Percentiles rank a stretch among this genome's conserved stretches.
phyloP scores from a whole-genome alignment of 2,329 filamentous ascomycete genomes.

The Chaetomium strumarium region DNA sequence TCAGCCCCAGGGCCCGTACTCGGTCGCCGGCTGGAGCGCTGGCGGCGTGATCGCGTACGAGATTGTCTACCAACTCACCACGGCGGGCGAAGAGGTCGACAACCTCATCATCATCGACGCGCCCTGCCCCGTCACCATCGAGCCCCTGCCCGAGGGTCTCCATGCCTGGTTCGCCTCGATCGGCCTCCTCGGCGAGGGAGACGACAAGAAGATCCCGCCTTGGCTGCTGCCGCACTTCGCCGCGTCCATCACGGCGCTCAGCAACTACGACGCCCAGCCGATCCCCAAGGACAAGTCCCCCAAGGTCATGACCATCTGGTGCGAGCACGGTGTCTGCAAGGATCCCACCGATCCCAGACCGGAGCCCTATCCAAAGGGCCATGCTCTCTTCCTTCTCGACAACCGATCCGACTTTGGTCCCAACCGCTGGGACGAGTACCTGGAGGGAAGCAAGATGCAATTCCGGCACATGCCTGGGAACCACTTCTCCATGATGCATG shows the following conservation, averaged over 20 bases:
- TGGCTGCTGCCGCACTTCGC: constrained; percentile 72
- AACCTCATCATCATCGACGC: constrained; percentile 61
- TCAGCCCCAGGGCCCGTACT: constrained; percentile 63
- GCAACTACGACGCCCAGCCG: constrained; percentile 61
- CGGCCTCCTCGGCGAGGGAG: constrained; percentile 60
- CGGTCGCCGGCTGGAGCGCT: constrained; percentile 68
- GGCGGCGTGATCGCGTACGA: constrained; percentile 69
- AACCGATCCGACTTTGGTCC: constrained; percentile 66
- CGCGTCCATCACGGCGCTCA: constrained; percentile 60
- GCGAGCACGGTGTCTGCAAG: constrained; percentile 66
- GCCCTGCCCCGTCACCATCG: constrained; percentile 60
- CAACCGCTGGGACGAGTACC: constrained; percentile 63
- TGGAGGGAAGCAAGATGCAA: constrained; percentile 55
- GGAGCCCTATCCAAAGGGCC: constrained; percentile 52
- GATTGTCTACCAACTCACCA: constrained; percentile 54
- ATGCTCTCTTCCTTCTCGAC: constrained; percentile 64
- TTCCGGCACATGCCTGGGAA: constrained; percentile 65
- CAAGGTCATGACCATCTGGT: constrained; percentile 62
- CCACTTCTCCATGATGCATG: constrained; percentile 74
- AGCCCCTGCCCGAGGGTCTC: constrained; percentile 57
- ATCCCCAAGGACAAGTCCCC: constrained; percentile 55
- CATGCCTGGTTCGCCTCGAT: constrained; percentile 69
- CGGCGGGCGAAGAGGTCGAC: constrained; percentile 51
- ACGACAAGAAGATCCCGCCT: constrained; percentile 56
- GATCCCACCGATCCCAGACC: constrained; percentile 59